Base-by-base conservation (phyloP, 176 grass and related monocot species). In the Oryza longistaminata region DNA sequence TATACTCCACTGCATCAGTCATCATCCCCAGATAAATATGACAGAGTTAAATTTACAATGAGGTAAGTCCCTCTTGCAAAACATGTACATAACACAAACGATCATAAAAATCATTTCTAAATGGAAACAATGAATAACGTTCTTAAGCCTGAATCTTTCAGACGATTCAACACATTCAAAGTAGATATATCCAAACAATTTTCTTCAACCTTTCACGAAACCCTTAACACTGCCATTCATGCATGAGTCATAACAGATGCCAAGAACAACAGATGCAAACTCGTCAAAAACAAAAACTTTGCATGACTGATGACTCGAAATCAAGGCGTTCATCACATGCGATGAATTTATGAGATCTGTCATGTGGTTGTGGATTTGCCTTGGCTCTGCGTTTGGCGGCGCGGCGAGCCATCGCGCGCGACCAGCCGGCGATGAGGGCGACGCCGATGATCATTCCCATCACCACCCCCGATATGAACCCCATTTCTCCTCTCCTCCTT, bases 391-490 rank as follows among this genome's bases (percentile, higher is more conserved):
- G 87, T 75, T 96, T 90, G 55, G 70, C 83, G 83, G 88, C 88
- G 53, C 96, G 93, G 72, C 82, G 82, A 69, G 61, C 66, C 96
- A 99, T 99, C 86, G 86, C 72, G 58, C 52, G 83, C 39, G 86
- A 85, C 93, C 88, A 96, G 46, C 91, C 91, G 61, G 86, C 92
- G 82, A 99, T 81, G 70, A 99, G 61, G 72, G 90, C 91, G 84
- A 99, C 74, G 70, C 93, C 96, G 22, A 91, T 71, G 55, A 90
- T 82, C 85, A 90, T 67, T 17, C 96, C 96, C 90, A 94, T 78
- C 8, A 99, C n/a, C 33, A 91, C 62, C n/a, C 96, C 96, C 52
- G 96, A 91, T 66, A 99, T 85, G 68, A 96, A 89, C 68, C 91
- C 96, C 96, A 99, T 99, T 58, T 73, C 67, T 64, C 24, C 58